Conservation (phyloP, 2,329 filamentous ascomycete genomes). For the Aspergillus caelatus region DNA sequence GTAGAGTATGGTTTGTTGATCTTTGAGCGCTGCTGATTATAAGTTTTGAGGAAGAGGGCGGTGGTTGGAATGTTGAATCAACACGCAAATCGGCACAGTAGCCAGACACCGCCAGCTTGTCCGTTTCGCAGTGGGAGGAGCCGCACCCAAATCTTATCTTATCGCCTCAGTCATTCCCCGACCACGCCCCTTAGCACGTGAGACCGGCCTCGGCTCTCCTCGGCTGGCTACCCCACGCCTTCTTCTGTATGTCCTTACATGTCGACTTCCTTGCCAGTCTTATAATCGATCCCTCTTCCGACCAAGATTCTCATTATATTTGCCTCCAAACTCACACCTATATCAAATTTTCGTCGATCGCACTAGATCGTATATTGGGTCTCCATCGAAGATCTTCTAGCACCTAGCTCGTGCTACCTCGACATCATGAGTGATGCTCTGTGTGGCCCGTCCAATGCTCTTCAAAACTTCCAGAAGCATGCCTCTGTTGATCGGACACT, state of each 20-base stretch:
- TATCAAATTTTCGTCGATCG: background rate
- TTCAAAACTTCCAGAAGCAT: conserved; percentile 74
- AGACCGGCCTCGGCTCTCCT: conserved; percentile 23
- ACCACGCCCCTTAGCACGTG: conserved; percentile 23
- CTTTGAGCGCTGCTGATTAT: background rate
- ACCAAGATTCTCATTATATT: background rate
- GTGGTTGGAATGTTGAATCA: conserved; percentile 11
- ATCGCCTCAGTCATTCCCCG: conserved; percentile 17
- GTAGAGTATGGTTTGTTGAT: background rate
- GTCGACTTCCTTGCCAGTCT: conserved; percentile 6
- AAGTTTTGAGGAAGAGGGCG: conserved; percentile 3
- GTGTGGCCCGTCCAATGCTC: conserved; percentile 74
- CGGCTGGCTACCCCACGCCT: background rate
- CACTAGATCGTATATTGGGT: background rate
- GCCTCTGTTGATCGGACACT: conserved; percentile 68
- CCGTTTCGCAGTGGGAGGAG: conserved; percentile 23
- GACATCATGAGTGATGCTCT: conserved; percentile 65
- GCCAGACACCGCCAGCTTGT: conserved; percentile 31
- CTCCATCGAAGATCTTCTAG: background rate
- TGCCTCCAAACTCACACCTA: background rate
- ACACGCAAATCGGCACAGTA: conserved; percentile 13
- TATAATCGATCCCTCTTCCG: background rate
- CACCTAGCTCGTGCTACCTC: conserved; percentile 3
- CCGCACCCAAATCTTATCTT: conserved; percentile 32
- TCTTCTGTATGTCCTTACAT: background rate